Percentiles rank a stretch among this genome's conserved stretches.
phyloP scores from a whole-genome alignment of 148 eudicot genomes.

The Polygonum maritimum region DNA sequence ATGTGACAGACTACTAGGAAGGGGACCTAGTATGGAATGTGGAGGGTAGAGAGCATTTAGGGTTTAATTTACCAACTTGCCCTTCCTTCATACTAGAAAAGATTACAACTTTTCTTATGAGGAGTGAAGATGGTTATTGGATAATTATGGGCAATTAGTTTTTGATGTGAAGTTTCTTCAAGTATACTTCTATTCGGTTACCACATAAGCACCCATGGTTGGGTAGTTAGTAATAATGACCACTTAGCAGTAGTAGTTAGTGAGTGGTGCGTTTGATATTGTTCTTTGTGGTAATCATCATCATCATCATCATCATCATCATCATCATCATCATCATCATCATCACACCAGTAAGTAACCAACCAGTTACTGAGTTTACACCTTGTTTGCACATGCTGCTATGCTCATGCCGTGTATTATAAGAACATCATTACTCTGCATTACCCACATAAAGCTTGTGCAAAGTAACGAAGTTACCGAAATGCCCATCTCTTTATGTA shows the following conservation, averaged over 20 bases:
- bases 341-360: too few relatives aligned
- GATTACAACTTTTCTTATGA: background rate
- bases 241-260: background rate
- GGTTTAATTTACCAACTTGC: background rate
- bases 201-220: background rate
- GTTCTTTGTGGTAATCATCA: background rate
- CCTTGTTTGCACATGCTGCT: background rate
- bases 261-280: background rate
- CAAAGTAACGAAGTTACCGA: background rate
- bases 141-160: background rate
- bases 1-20: background rate
- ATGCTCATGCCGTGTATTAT: background rate
- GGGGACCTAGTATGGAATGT: background rate
- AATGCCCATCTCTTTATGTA: background rate
- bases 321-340: background rate
- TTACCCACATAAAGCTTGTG: constrained; percentile 1
- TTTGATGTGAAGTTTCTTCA: background rate
- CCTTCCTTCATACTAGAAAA: background rate
- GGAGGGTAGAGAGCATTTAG: background rate
- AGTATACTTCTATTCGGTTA: background rate
- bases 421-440: constrained; percentile 1
- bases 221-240: background rate
- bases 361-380: background rate
- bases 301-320: background rate
- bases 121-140: background rate